A percentile compares a stretch with the other conserved stretches of the same genome.
Evolutionary conservation across 1,284 basidiomycete genomes (phyloP).

Genomic region (Entoloma clypeatum): DNA sequence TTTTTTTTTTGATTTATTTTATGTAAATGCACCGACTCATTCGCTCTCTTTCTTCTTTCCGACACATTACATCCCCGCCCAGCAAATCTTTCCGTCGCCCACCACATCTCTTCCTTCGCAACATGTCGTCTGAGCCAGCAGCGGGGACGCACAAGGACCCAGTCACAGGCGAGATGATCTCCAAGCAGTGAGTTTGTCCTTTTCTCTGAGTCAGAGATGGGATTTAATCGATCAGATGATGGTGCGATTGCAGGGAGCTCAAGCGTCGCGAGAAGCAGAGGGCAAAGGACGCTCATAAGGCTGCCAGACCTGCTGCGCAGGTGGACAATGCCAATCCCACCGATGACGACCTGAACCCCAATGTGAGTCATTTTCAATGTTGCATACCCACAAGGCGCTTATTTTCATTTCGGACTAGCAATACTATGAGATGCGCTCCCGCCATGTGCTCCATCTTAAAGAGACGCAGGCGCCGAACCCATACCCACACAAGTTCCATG

Average conservation of each 20-base stretch:
- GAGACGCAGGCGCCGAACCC: slow-evolving; percentile 87
- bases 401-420: slow-evolving; percentile 51
- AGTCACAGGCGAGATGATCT: slow-evolving; percentile 91
- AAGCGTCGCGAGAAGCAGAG: slow-evolving; percentile 89
- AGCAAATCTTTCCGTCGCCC: slow-evolving; percentile 10
- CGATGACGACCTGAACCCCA: slow-evolving; percentile 80
- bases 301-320: slow-evolving; percentile 63
- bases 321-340: slow-evolving; percentile 43
- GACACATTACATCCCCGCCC: slow-evolving; percentile 7
- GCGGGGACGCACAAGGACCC: slow-evolving; percentile 73
- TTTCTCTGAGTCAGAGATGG: slow-evolving; percentile 15
- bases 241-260: slow-evolving; percentile 63
- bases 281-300: slow-evolving; percentile 82
- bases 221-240: slow-evolving; percentile 27
- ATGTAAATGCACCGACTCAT: slow-evolving; percentile 20
- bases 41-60: slow-evolving; percentile 12
- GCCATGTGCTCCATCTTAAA: slow-evolving; percentile 85
- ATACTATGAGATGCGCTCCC: slow-evolving; percentile 93
- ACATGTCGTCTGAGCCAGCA: slow-evolving; percentile 51
- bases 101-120: slow-evolving; percentile 20
- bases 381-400: not conserved
- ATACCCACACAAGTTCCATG: slow-evolving; percentile 99
- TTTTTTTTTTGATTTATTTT: slow-evolving; percentile 14
- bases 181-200: slow-evolving; percentile 73
- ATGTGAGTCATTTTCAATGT: slow-evolving; percentile 47